Base-by-base conservation (phyloP, 352 stramenopile genomes). In the Phytopythium delawarense region DNA sequence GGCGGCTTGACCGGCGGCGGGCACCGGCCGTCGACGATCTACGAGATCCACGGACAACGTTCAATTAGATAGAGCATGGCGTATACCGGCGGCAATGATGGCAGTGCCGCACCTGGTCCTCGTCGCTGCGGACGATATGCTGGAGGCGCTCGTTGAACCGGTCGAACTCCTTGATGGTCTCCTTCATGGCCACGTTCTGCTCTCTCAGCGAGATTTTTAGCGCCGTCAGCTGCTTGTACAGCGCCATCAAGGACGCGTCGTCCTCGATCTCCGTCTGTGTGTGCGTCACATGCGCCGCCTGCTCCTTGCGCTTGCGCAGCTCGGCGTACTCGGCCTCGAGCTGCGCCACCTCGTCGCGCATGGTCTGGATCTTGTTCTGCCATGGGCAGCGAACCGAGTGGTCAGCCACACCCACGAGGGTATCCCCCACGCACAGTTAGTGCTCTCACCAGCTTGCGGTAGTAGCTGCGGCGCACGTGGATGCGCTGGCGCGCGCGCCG, bases 401-500 rank as follows among this genome's bases (percentile, higher is more conserved):
- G 7, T 51, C 15, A 32, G 46, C 46, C 11, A 16, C 46, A 3
- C 25, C 25, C 25, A 30, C 25, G 25, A 30, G 25, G 1, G 25
- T 30, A 30, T 30, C 25, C 25, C 25, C 25, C 25, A 30, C 25
- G 25, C 25, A 3, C 25, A 30, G 25, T 30, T 30, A 30, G 25
- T 21, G 34, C 49, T 8, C 18, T 30, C 15, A 77, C 75, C 61
- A 75, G 72, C 51, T 77, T 66, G 5, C 72, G 64, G 49, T 79
- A 66, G 65, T 83, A 81, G 53, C 65, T 78, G 54, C 70, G 70
- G 50, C 70, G 76, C 39, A 88, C 81, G 59, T 91, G 76, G 65
- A 87, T 70, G 13, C 79, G 75, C 65, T 91, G 79, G 7, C 79
- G 75, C 63, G 71, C 74, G 21, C 79, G 74, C 45, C 78, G 78